These are phyloP conservation scores for Cyclotella kingstonii DNA, from an alignment of 108 stramenopile species.

Conservation along the genomic window DNA sequence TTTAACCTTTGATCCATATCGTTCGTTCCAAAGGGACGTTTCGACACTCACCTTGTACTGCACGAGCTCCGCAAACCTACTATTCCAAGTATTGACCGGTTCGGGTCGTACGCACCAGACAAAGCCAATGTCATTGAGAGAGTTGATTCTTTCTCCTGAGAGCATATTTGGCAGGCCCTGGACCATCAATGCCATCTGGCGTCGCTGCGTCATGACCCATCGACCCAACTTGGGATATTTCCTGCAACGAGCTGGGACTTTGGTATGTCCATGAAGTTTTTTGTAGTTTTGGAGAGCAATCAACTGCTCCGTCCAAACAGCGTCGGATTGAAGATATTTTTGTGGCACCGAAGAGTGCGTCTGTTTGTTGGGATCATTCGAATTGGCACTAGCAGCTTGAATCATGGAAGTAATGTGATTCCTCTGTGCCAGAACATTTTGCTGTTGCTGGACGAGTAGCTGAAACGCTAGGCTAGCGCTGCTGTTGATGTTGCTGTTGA, in stretches of 20 bases:
- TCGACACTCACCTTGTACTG: not conserved
- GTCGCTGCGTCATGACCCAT: constrained; percentile 68
- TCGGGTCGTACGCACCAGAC: constrained; percentile 51
- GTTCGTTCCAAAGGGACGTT: not conserved
- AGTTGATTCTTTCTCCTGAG: constrained; percentile 53
- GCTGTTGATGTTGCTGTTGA: no score
- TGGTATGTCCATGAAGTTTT: constrained; percentile 41
- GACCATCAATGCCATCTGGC: constrained; percentile 36
- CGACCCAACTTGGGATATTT: constrained; percentile 62
- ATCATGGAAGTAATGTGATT: no score
- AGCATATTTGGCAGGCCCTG: constrained; percentile 34
- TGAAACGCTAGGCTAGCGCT: no score
- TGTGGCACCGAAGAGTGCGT: no score
- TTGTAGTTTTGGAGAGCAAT: constrained; percentile 7
- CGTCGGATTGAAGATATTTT: no score
- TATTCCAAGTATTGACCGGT: constrained; percentile 20
- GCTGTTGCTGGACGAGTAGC: no score
- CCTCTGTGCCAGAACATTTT: no score
- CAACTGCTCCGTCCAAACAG: constrained; percentile 30
- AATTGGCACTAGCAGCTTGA: no score
- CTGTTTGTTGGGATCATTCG: no score
- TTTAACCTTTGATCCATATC: not conserved
- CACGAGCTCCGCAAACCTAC: constrained; percentile 26
- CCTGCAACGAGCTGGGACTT: constrained; percentile 54
- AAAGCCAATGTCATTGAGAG: constrained; percentile 67